These are phyloP conservation scores for Macrolepiota dolichaula DNA, from an alignment of 768 basidiomycete genomes.

Conservation along the genomic window DNA sequence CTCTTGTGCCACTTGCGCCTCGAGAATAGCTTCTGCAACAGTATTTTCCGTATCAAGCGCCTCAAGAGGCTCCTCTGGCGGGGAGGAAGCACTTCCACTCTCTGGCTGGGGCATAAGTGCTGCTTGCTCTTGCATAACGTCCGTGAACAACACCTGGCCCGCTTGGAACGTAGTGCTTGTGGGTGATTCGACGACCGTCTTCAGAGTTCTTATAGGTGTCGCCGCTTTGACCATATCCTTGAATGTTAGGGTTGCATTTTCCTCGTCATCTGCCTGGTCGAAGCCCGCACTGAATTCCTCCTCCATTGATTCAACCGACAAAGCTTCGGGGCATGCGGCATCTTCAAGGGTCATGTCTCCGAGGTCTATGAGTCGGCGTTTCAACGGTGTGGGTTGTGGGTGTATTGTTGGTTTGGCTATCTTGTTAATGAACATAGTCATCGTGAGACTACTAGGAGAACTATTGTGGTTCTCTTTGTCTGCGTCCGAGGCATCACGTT, in stretches of 20 bases:
- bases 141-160: constrained; percentile 35
- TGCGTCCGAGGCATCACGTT: constrained; percentile 26
- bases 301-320: constrained; percentile 30
- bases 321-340: constrained; percentile 22
- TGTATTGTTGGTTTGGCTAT: constrained; percentile 21
- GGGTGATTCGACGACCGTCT: constrained; percentile 14
- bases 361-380: constrained; percentile 44
- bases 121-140: constrained; percentile 30
- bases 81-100: not conserved
- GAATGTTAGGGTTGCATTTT: constrained; percentile 35
- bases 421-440: constrained; percentile 35
- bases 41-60: not conserved
- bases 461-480: constrained; percentile 45
- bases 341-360: constrained; percentile 46
- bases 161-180: constrained; percentile 19
- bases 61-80: not conserved
- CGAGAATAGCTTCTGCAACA: not conserved
- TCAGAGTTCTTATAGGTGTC: constrained; percentile 26
- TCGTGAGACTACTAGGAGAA: constrained; percentile 18
- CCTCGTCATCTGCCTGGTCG: constrained; percentile 27
- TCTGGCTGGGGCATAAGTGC: constrained; percentile 18
- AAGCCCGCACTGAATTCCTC: constrained; percentile 19
- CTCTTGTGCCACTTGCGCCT: not conserved
- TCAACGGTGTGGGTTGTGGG: constrained; percentile 25
- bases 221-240: constrained; percentile 32